Conservation (phyloP, 345 rosid species). For the Camelina laxa region DNA sequence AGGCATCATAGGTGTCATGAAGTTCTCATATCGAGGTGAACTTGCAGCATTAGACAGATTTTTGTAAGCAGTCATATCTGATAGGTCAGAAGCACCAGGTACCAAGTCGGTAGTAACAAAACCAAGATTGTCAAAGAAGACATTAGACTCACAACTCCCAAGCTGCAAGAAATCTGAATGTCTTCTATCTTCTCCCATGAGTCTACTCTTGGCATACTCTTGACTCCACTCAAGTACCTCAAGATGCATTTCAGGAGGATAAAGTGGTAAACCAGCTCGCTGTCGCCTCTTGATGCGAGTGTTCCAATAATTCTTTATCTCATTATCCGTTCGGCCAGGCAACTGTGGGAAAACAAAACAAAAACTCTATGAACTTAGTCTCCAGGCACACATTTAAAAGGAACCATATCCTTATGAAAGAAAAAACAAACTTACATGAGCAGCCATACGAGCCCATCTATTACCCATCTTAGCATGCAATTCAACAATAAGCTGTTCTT, state of each 20-base stretch:
- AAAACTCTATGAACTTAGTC: no score
- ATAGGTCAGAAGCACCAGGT: constrained; percentile 61
- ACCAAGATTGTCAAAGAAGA: constrained; percentile 66
- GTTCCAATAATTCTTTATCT: constrained; percentile 98
- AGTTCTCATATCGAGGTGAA: constrained; percentile 62
- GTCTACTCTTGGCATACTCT: constrained; percentile 43
- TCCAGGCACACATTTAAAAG: no score
- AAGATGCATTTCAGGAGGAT: constrained; percentile 74
- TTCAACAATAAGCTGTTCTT: constrained; percentile 84
- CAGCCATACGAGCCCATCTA: constrained; percentile 99
- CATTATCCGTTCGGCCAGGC: constrained; percentile 98
- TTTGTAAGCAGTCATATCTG: constrained; percentile 55
- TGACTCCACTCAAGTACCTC: constrained; percentile 65
- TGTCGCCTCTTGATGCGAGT: constrained; percentile 92
- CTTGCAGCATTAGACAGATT: constrained; percentile 57
- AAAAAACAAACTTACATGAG: constrained; percentile 61
- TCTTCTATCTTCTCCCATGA: constrained; percentile 50
- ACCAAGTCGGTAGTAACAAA: constrained; percentile 50
- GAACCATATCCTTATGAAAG: background rate
- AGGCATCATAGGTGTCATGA: constrained; percentile 53
- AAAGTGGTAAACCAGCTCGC: constrained; percentile 95
- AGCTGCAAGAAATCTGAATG: constrained; percentile 58
- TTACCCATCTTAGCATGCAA: constrained; percentile 96
- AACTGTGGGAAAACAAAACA: constrained; percentile 53
- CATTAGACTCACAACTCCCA: constrained; percentile 62